Evolutionary conservation across 768 basidiomycete genomes (phyloP), one percentile per base, ranked within the genome.

Genomic region (Pleurotus giganteus): DNA sequence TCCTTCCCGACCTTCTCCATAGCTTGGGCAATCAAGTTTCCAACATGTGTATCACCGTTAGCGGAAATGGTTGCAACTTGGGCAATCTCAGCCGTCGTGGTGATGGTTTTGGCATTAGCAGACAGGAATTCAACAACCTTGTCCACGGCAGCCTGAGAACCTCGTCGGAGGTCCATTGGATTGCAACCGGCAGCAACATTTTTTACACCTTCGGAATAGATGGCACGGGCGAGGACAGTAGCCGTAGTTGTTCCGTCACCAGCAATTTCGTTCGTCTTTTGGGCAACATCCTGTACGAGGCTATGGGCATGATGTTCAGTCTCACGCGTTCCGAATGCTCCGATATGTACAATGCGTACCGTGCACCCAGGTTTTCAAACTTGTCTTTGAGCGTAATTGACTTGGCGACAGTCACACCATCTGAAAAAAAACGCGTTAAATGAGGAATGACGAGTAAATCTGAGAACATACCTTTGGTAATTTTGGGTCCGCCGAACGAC

Each of bases 1-100:
- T 99, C 96, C 78, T 96, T 97, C 69, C 96, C 96, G 57, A 98
- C 96, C 72, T 97, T 97, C 75, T 98, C 96, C 96, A 98, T 99
- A 1, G 96, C 96, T 67, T 93, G 92, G 4, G 96, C 95, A 70
- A 98, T 98, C 66, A 99, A 82, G 68, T 87, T 86, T 42, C 96
- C 95, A 58, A 99, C 80, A 67, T 98, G 94, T 1, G 72, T 79
- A 74, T 98, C 96, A 31, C 83, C 79, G 55, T 84, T 84, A 9
- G 91, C 84, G 23, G 86, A 89, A 71, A 97, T 96, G 61, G 95
- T 98, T n/a, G 95, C 95, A 60, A 98, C 96, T 74, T 98, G 95
- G 9, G 96, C 94, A 64, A 99, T 98, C 77, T 99, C 95, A 24
- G 92, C 91, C 13, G 89, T 92, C 36, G 96, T 99, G 59, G 96